Conservation (phyloP, 2,329 filamentous ascomycete genomes). For the Fusarium xyrophilum region DNA sequence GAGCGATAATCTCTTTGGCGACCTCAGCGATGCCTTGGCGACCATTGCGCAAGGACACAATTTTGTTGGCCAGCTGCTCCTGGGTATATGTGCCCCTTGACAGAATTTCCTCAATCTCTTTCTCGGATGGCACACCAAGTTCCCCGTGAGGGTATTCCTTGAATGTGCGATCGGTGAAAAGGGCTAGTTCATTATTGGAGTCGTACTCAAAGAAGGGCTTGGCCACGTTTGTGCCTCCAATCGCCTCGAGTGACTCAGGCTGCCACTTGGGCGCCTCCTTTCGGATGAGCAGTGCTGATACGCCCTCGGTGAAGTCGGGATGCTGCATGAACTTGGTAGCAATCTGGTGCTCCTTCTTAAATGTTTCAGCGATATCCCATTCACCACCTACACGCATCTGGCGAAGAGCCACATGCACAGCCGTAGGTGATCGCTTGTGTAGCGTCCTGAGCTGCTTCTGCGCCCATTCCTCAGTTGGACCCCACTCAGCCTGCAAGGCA, state of each 20-base stretch:
- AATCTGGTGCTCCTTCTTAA: constrained; percentile 84
- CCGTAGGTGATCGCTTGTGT: constrained; percentile 80
- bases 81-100: constrained; percentile 50
- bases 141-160: constrained; percentile 72
- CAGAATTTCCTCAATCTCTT: constrained; percentile 59
- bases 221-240: constrained; percentile 62
- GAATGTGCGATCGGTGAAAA: constrained; percentile 71
- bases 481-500: constrained; percentile 64
- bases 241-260: constrained; percentile 73
- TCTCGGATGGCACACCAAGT: constrained; percentile 79
- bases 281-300: constrained; percentile 78
- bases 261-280: constrained; percentile 77
- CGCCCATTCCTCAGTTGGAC: constrained; percentile 74
- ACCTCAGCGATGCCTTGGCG: constrained; percentile 75
- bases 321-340: constrained; percentile 88
- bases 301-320: constrained; percentile 90
- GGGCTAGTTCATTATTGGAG: constrained; percentile 56
- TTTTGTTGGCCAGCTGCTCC: constrained; percentile 67
- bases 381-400: constrained; percentile 78
- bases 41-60: constrained; percentile 64
- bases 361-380: constrained; percentile 86
- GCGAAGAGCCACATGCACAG: constrained; percentile 81
- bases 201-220: constrained; percentile 72
- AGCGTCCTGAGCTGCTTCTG: constrained; percentile 77
- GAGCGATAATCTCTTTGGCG: constrained; percentile 69